phyloP scores from a whole-genome alignment of 148 eudicot species.

The Selenicereus undatus region DNA sequence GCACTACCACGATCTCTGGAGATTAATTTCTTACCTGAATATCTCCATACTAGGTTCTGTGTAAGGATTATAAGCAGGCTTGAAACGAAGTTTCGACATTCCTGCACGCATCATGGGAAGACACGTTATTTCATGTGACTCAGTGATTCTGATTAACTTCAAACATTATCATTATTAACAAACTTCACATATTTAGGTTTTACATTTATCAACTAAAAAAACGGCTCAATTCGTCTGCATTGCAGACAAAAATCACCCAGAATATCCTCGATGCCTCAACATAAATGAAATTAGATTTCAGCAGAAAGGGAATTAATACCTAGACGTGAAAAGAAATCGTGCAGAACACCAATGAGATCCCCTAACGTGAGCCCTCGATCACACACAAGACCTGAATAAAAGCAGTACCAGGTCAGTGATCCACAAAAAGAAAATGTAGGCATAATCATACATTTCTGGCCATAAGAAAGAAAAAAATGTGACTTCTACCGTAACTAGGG shows the following conservation, averaged over 20 bases:
- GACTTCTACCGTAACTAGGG: too few relatives aligned
- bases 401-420: slow-evolving; percentile 8
- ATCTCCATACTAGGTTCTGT: slow-evolving; percentile 99
- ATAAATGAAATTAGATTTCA: background rate
- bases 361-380: slow-evolving; percentile 44
- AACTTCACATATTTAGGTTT: background rate
- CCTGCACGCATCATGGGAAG: slow-evolving; percentile 38
- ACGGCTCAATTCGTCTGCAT: background rate
- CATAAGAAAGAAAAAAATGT: too few relatives aligned
- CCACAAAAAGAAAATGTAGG: background rate
- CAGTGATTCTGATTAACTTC: background rate
- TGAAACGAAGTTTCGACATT: slow-evolving; percentile 83
- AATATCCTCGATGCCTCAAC: background rate
- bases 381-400: slow-evolving; percentile 70
- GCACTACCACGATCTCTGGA: background rate
- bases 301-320: background rate
- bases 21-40: slow-evolving; percentile 52
- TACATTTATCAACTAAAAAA: background rate
- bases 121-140: background rate
- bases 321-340: background rate
- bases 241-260: background rate
- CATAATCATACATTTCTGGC: background rate
- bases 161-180: background rate
- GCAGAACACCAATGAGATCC: slow-evolving; percentile 11
- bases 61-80: slow-evolving; percentile 95